Percentiles rank a stretch among this genome's conserved stretches.
Evolutionary conservation across 2,329 filamentous ascomycete species (phyloP).

Genomic region (Sclerotinia glacialis): DNA sequence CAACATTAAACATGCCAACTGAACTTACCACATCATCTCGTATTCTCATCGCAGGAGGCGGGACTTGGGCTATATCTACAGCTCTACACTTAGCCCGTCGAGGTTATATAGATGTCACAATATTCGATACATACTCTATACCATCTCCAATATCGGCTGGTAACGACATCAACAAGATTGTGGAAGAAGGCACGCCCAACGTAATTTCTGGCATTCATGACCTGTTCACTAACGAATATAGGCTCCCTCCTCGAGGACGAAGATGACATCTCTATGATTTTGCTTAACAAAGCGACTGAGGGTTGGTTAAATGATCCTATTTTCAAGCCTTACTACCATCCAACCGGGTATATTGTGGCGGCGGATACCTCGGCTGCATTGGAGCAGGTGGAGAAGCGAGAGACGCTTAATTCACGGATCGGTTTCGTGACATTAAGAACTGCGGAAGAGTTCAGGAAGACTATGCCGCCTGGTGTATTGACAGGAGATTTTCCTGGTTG

Average conservation of each 20-base stretch:
- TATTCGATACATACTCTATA: constrained; percentile 49
- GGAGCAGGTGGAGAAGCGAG: too few relatives aligned
- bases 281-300: constrained; percentile 42
- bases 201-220: not conserved
- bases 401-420: too few relatives aligned
- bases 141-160: constrained; percentile 49
- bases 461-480: constrained; percentile 40
- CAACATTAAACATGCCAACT: constrained; percentile 12
- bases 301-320: constrained; percentile 46
- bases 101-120: constrained; percentile 48
- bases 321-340: constrained; percentile 46
- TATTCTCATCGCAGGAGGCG: constrained; percentile 45
- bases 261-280: constrained; percentile 36
- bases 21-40: constrained; percentile 17
- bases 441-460: too few relatives aligned
- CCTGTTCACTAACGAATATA: constrained; percentile 21
- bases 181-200: constrained; percentile 38
- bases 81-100: constrained; percentile 45
- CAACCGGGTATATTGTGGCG: constrained; percentile 37
- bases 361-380: too few relatives aligned
- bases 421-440: too few relatives aligned
- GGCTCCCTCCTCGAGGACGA: constrained; percentile 33
- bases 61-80: constrained; percentile 45
- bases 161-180: constrained; percentile 61
- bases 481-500: constrained; percentile 50